These are phyloP conservation scores for Cladosporium sp. DNA, from an alignment of 2,329 filamentous ascomycete genomes.

Conservation along the genomic window DNA sequence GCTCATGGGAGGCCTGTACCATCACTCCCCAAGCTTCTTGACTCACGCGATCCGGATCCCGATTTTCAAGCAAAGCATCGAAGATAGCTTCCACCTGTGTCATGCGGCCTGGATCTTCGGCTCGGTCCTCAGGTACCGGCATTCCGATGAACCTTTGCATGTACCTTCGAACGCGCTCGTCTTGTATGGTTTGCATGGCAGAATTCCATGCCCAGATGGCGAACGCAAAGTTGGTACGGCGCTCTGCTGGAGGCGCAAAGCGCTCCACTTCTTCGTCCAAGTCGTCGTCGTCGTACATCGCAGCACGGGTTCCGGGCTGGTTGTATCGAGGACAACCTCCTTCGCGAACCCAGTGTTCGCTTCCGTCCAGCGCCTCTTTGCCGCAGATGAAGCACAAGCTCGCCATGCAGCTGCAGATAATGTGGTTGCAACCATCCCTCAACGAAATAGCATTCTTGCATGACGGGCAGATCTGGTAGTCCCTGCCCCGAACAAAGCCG, in stretches of 20 bases:
- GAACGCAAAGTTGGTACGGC: not conserved
- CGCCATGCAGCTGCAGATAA: constrained; percentile 7
- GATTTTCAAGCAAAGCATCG: no score
- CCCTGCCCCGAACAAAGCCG: not conserved
- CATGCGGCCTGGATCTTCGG: no score
- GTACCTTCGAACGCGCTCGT: not conserved
- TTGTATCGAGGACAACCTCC: not conserved
- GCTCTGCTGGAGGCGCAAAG: no score
- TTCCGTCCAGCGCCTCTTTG: not conserved
- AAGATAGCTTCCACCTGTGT: no score
- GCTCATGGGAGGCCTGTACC: no score
- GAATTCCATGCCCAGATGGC: not conserved
- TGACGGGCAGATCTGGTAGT: not conserved
- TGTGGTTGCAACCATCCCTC: constrained; percentile 11
- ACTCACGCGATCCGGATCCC: no score
- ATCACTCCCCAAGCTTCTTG: no score
- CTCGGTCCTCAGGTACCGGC: not conserved
- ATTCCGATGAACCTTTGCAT: not conserved
- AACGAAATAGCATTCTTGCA: not conserved
- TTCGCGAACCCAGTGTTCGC: not conserved
- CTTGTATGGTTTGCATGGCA: not conserved
- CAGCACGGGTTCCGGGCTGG: not conserved
- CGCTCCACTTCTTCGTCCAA: not conserved
- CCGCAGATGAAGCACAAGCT: constrained; percentile 15
- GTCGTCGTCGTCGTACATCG: not conserved